Percentiles rank a stretch among this genome's conserved stretches.
Evolutionary conservation across 225 moss, liverwort and hornwort species (phyloP).

Genomic region (Climacium dendroides): DNA sequence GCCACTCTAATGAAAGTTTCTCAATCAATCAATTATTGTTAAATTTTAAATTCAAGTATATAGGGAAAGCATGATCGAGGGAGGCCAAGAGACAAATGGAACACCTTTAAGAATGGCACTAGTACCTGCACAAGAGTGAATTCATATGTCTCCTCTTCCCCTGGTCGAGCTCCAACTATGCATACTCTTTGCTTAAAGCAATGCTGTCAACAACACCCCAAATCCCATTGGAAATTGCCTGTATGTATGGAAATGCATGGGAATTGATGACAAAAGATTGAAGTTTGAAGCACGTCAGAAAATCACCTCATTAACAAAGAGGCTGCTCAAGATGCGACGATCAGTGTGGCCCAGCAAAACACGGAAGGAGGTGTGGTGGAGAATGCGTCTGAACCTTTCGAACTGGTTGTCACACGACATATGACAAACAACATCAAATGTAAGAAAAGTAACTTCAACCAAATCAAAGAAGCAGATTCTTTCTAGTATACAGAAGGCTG

Average conservation of each 20-base stretch:
- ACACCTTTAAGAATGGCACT: background rate
- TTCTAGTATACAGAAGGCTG: background rate
- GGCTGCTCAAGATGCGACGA: slow-evolving; percentile 70
- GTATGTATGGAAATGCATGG: background rate
- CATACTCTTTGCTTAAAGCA: slow-evolving; percentile 91
- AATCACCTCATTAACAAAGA: slow-evolving; percentile 76
- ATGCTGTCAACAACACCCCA: slow-evolving; percentile 46
- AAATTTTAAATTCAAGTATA: background rate
- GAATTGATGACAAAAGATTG: background rate
- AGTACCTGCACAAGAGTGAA: slow-evolving; percentile 85
- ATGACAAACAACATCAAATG: background rate
- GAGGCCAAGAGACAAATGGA: background rate
- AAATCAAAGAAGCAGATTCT: background rate
- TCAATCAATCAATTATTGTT: background rate
- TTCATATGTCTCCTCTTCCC: slow-evolving; percentile 81
- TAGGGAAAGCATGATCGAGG: background rate
- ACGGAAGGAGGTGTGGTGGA: slow-evolving; percentile 91
- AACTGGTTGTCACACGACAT: slow-evolving; percentile 33
- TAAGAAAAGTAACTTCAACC: background rate
- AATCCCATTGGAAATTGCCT: background rate
- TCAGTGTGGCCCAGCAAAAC: slow-evolving; percentile 76
- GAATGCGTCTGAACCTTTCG: slow-evolving; percentile 95
- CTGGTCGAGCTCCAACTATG: slow-evolving; percentile 83
- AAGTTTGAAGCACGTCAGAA: background rate
- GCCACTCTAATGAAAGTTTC: background rate